Evolutionary conservation across 495 filamentous ascomycete species (phyloP).

Genomic region (Penicillium parvum): DNA sequence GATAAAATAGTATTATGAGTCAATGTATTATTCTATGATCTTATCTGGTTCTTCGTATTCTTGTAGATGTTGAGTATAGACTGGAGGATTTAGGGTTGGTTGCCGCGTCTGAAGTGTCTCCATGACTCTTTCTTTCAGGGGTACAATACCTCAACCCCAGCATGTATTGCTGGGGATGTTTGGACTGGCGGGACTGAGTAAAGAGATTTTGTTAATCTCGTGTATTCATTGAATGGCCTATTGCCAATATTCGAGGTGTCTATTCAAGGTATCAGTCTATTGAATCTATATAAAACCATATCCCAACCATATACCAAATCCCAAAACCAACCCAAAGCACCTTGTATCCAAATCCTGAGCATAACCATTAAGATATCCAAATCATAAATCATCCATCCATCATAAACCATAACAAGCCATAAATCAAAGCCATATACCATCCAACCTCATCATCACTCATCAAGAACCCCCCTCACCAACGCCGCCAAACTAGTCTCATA

Average conservation of each 20-base stretch:
- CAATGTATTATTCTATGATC: constrained; percentile 15
- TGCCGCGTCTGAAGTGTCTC: too few species aligned
- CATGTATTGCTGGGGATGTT: too few species aligned
- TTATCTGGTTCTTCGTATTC: neutral
- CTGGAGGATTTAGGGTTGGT: too few species aligned
- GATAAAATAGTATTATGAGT: too few species aligned
- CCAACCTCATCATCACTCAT: constrained; percentile 27
- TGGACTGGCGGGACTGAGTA: too few species aligned
- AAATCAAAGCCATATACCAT: too few species aligned
- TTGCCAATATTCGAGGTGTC: too few species aligned
- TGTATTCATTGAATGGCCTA: too few species aligned
- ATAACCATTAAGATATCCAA: neutral
- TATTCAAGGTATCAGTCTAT: constrained; percentile 1
- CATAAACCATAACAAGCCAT: neutral
- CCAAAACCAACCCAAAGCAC: neutral
- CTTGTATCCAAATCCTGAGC: neutral
- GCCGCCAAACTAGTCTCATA: constrained; percentile 62
- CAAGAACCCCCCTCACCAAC: constrained; percentile 50
- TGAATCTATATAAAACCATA: constrained; percentile 4
- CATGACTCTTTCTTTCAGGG: too few species aligned
- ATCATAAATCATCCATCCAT: constrained; percentile 5
- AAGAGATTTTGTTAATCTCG: neutral
- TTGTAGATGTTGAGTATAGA: neutral
- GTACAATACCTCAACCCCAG: too few species aligned
- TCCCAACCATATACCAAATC: neutral